Percentiles rank a stretch among this genome's conserved stretches.
phyloP scores from a whole-genome alignment of 345 rosid genomes.

The Punica granatum region DNA sequence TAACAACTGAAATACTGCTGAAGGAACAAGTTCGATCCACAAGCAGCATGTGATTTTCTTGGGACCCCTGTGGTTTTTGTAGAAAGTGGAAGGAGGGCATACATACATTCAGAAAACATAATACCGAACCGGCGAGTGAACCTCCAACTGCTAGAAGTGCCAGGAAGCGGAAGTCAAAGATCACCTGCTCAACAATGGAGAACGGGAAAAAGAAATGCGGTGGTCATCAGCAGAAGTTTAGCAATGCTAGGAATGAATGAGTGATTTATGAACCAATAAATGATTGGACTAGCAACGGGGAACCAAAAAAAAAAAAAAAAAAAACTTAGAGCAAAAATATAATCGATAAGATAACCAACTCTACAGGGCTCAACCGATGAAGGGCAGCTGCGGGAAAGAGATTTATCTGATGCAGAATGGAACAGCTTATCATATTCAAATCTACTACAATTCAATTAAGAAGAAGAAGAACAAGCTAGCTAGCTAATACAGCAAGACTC shows the following conservation, averaged over 20 bases:
- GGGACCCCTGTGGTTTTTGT: background rate
- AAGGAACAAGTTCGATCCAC: background rate
- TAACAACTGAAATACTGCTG: background rate
- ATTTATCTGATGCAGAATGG: background rate
- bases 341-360: background rate
- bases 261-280: background rate
- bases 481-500: background rate
- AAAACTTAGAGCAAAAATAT: background rate
- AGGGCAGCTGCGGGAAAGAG: background rate
- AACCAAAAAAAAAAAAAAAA: background rate
- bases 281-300: background rate
- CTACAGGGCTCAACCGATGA: background rate
- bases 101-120: constrained; percentile 85
- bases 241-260: background rate
- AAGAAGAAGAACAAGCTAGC: too few species aligned
- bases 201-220: background rate
- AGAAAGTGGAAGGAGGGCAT: constrained; percentile 7
- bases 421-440: background rate
- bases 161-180: constrained; percentile 85
- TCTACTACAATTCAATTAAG: background rate
- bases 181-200: constrained; percentile 35
- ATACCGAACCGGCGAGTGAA: constrained; percentile 76
- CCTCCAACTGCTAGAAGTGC: constrained; percentile 80
- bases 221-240: background rate
- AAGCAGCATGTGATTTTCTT: background rate